phyloP scores from a whole-genome alignment of 495 filamentous ascomycete genomes.

The Aspergillus indologenus region DNA sequence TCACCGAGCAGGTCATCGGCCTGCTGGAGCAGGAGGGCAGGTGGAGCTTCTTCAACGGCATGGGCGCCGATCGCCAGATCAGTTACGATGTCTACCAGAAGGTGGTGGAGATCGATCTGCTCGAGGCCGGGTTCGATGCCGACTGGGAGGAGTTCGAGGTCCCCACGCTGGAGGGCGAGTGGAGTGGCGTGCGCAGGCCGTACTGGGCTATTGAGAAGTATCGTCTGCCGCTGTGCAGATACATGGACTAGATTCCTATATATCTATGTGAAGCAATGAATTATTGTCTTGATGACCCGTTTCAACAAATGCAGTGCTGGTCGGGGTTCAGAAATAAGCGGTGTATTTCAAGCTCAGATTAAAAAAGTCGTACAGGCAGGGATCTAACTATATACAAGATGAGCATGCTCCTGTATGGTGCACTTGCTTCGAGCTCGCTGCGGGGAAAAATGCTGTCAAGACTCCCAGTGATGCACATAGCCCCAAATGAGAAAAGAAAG shows the following conservation, averaged over 20 bases:
- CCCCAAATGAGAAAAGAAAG: too few relatives aligned
- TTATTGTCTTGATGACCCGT: background rate
- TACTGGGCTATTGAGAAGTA: conserved; percentile 87
- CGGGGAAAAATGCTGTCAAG: background rate
- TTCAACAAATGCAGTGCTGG: background rate
- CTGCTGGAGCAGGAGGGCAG: conserved; percentile 68
- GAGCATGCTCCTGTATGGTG: background rate
- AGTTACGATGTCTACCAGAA: conserved; percentile 96
- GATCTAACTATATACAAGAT: background rate
- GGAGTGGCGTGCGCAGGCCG: conserved; percentile 79
- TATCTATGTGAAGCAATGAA: background rate
- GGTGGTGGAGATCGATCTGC: conserved; percentile 87
- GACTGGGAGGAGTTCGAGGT: conserved; percentile 79
- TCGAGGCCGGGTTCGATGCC: conserved; percentile 86
- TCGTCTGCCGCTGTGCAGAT: conserved; percentile 61
- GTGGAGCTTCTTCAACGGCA: conserved; percentile 94
- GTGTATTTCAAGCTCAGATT: background rate
- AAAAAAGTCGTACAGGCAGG: background rate
- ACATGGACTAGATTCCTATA: conserved; percentile 48
- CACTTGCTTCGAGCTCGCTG: background rate
- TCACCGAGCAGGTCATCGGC: conserved; percentile 78
- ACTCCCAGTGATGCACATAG: background rate
- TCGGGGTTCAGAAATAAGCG: background rate
- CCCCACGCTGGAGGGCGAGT: conserved; percentile 62
- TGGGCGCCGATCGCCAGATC: conserved; percentile 87